Evolutionary conservation across 768 basidiomycete species (phyloP), one percentile per base, ranked within the genome.

Genomic region (Lactifluus rugatus): DNA sequence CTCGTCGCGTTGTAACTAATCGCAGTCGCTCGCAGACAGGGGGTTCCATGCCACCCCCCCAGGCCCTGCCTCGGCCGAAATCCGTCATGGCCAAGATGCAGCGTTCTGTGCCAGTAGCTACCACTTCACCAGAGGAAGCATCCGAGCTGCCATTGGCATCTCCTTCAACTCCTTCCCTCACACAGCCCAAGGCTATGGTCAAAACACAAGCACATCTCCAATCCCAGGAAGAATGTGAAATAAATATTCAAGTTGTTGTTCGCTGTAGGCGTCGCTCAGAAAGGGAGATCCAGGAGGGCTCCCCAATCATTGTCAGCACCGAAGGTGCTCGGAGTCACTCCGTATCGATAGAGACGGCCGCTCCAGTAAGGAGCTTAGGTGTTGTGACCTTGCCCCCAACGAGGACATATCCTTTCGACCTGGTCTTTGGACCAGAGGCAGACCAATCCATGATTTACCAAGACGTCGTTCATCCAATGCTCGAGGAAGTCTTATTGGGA

Each of bases 391-490:
- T 84, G n/a, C 80, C 89, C 23, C 87, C 87, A 11, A 81, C 84
- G 2, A 76, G 87, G 52, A 95, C 90, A 2, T 99, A 97, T 70
- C 85, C 89, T 3, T 99, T 96, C 70, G 94, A 97, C 71, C 75
- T 88, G 26, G 96, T 96, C 7, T 97, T 96, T 74, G 95, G 96
- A 2, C 93, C 94, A 19, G 93, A 96, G 69, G 94, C 94, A 23
- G 93, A 95, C 68, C 96, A 99, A 68, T 84, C 88, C 21, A 81
- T 91, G 80, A 80, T 99, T 11, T 99, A 95, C 70, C 82, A 91
- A 56, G 88, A 96, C 52, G 95, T 97, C 41, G 95, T 97, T 42
- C 80, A 81, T 62, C 93, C 93, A 0, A 89, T 97, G 80, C 75
- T 99, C 51, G 84, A 91, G 48, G 90, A 99, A 69, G 94, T 97